Conservation (phyloP, 2,329 filamentous ascomycete species). For the Dothideomycetidae sp. region DNA sequence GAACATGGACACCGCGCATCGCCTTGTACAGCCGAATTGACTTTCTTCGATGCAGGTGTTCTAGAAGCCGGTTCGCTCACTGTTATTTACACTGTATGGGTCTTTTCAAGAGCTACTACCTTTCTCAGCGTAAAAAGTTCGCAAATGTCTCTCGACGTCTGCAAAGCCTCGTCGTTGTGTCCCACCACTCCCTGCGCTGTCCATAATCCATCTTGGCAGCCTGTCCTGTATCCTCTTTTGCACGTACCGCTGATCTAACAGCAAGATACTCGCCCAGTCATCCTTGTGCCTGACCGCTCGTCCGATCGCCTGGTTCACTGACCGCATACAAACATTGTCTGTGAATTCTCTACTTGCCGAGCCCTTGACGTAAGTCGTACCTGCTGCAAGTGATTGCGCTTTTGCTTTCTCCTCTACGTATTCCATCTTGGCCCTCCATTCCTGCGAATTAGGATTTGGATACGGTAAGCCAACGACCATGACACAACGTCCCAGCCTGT, state of each 20-base stretch:
- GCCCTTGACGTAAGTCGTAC: constrained; percentile 21
- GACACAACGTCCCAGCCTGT: constrained; percentile 75
- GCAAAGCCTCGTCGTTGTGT: constrained; percentile 3
- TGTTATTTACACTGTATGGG: too few species aligned
- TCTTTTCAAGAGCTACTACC: too few species aligned
- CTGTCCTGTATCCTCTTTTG: constrained; percentile 59
- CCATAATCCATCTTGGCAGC: constrained; percentile 77
- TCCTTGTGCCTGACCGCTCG: constrained; percentile 74
- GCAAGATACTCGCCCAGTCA: constrained; percentile 82
- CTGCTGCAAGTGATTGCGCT: constrained; percentile 10
- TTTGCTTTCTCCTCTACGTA: constrained; percentile 57
- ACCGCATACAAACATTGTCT: constrained; percentile 90
- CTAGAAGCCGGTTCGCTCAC: too few species aligned
- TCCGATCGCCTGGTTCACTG: constrained; percentile 93
- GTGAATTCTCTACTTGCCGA: constrained; percentile 63
- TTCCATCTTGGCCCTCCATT: constrained; percentile 85
- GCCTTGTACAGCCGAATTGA: too few species aligned
- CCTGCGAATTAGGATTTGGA: constrained; percentile 73
- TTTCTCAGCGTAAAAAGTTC: constrained; percentile 26
- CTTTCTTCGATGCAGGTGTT: too few species aligned
- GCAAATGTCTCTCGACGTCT: constrained; percentile 26
- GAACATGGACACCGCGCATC: too few species aligned
- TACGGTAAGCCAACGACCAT: constrained; percentile 87
- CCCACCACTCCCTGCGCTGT: constrained; percentile 41
- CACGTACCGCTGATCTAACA: constrained; percentile 71